Base-by-base conservation (phyloP, 176 grass and related monocot genomes). In the Phoenix roebelenii region DNA sequence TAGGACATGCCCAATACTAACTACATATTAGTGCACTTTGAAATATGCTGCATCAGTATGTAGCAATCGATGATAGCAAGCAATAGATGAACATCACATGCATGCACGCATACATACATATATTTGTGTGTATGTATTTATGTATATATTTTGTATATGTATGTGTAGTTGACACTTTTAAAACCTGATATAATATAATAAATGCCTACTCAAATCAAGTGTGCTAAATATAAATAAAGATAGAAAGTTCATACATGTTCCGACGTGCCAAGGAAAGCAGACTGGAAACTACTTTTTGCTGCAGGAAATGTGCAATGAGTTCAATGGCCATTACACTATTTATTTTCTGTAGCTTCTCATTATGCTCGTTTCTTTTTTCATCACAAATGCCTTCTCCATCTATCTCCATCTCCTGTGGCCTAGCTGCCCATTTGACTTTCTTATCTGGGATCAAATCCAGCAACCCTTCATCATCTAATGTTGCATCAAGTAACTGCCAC, bases 221-320 rank as follows among this genome's bases (percentile, higher is more conserved):
- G 60, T 49, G 65, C 69, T 54, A 57, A 52, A 62, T 73, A 58
- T 72, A 74, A 24, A 4, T 57, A 1, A 83, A 78, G 78, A 82
- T 77, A 72, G 76, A 75, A 88, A 76, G 48, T 22, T 3, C 91
- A 80, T 96, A 96, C 92, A 96, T 96, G 92, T 86, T 88, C 85
- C 77, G 80, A 28, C 78, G 77, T 84, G 92, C 92, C 91, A 96
- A 80, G 73, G 83, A 77, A 61, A 96, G 92, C 72, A 96, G 82
- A 55, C 70, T 61, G 86, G 86, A 90, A 85, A 82, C 82, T 96
- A 87, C 92, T 96, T 90, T 96, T 60, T 96, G 78, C 51, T 65
- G 67, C 60, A 96, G 83, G 70, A 96, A 63, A 80, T 96, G 83
- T 30, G 73, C 75, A 58, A 96, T 77, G 58, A 96, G 67, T 72